A percentile compares a stretch with the other conserved stretches of the same genome.
Conservation (phyloP, 2,329 filamentous ascomycete species). For the Colletotrichum musae region DNA sequence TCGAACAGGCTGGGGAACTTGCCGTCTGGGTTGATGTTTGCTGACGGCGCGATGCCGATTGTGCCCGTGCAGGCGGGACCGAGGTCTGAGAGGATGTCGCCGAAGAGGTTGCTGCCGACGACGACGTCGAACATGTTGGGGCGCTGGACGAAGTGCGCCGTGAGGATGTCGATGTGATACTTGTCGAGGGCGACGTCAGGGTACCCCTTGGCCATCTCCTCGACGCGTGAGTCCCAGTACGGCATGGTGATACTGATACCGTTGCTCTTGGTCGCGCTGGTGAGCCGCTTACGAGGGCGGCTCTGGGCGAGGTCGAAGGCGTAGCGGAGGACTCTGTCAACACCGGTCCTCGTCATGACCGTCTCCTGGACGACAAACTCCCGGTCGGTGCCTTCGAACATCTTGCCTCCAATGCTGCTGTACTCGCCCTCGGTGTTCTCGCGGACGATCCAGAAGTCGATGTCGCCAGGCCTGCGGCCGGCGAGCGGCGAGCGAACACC, state of each 20-base stretch:
- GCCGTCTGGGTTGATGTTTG: conserved; percentile 74
- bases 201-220: conserved; percentile 68
- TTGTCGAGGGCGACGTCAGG: conserved; percentile 74
- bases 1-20: conserved; percentile 72
- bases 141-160: conserved; percentile 73
- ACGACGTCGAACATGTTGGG: conserved; percentile 74
- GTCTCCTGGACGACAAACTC: conserved; percentile 74
- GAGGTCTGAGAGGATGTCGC: conserved; percentile 79
- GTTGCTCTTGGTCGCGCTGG: conserved; percentile 77
- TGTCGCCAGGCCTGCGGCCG: conserved; percentile 65
- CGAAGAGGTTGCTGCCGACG: conserved; percentile 74
- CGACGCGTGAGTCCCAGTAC: conserved; percentile 76
- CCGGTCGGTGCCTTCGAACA: conserved; percentile 71
- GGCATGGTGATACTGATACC: conserved; percentile 78
- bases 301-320: conserved; percentile 73
- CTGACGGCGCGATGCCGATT: conserved; percentile 80
- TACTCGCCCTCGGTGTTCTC: conserved; percentile 79
- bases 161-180: conserved; percentile 79
- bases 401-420: conserved; percentile 74
- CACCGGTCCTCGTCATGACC: conserved; percentile 73
- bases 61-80: conserved; percentile 79
- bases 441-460: conserved; percentile 77
- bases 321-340: conserved; percentile 73
- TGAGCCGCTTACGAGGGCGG: conserved; percentile 70
- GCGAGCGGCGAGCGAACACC: conserved; percentile 71